These are phyloP conservation scores for Phaffomyces opuntiae DNA, from an alignment of 805 yeast species.

Conservation along the genomic window DNA sequence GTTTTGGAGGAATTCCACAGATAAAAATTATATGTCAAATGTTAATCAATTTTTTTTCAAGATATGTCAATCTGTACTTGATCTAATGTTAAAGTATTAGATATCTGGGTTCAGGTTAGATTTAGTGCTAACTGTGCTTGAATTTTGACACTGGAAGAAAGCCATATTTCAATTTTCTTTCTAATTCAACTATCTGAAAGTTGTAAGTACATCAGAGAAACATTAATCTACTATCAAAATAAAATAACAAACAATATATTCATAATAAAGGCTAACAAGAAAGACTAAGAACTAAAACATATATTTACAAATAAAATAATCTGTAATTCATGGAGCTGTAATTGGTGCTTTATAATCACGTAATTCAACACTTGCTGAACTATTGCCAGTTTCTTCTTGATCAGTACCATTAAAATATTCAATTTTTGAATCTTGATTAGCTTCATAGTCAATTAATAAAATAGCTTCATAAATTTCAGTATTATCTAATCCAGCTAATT, in stretches of 20 bases:
- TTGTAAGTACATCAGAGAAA: no score
- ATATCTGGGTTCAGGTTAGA: no score
- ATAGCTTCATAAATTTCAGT: constrained; percentile 44
- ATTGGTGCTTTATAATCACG: constrained; percentile 6
- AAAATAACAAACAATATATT: not conserved
- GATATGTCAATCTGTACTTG: no score
- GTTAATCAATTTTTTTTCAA: no score
- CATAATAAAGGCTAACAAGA: not conserved
- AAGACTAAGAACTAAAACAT: not conserved
- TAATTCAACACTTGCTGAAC: constrained; percentile 3
- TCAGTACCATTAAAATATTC: constrained; percentile 12
- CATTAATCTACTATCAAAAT: no score
- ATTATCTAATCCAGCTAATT: constrained; percentile 44
- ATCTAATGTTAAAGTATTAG: no score
- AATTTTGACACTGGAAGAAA: no score
- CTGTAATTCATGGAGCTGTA: not conserved
- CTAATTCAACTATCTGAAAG: no score
- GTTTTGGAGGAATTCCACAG: no score
- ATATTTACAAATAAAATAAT: not conserved
- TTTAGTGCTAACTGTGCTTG: no score
- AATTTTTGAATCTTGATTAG: constrained; percentile 1
- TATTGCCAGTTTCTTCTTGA: not conserved
- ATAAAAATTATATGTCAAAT: no score
- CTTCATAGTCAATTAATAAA: constrained; percentile 25
- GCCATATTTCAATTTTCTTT: no score